Evolutionary conservation across 73 alveolate genomes (phyloP).

Genomic region (Paramecium caudatum): DNA sequence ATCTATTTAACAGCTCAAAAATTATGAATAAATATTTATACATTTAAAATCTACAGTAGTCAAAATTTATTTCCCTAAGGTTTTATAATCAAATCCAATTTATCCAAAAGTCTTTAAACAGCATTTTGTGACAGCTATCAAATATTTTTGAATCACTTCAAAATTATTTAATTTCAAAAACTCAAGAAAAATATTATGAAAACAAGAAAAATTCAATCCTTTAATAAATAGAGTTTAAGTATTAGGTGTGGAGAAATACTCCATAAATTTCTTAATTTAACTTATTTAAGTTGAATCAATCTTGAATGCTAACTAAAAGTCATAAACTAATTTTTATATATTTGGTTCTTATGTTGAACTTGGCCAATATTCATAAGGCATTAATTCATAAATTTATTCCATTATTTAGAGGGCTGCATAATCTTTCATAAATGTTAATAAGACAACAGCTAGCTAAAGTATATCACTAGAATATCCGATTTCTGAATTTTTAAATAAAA

Average conservation of each 20-base stretch:
- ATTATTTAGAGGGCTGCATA: slow-evolving; percentile 5
- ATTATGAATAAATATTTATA: background rate
- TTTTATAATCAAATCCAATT: slow-evolving; percentile 19
- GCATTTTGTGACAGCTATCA: background rate
- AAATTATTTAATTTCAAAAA: background rate
- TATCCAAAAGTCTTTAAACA: slow-evolving; percentile 7
- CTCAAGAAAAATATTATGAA: background rate
- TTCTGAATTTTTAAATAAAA: slow-evolving; percentile 25
- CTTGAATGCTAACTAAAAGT: slow-evolving; percentile 4
- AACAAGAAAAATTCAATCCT: slow-evolving; percentile 26
- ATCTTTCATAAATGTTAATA: background rate
- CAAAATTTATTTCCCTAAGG: background rate
- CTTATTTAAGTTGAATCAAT: slow-evolving; percentile 3
- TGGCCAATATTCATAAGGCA: slow-evolving; percentile 44
- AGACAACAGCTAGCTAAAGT: background rate
- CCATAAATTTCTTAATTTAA: slow-evolving; percentile 13
- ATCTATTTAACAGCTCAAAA: slow-evolving; percentile 3
- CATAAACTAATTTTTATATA: background rate
- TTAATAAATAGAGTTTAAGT: background rate
- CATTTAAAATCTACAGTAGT: background rate
- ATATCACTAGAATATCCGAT: slow-evolving; percentile 25
- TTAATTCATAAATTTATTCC: slow-evolving; percentile 1
- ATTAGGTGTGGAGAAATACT: background rate
- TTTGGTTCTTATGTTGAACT: background rate
- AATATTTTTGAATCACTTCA: slow-evolving; percentile 22